phyloP scores from a whole-genome alignment of 1,284 basidiomycete species.

The Polyporus tsugae region DNA sequence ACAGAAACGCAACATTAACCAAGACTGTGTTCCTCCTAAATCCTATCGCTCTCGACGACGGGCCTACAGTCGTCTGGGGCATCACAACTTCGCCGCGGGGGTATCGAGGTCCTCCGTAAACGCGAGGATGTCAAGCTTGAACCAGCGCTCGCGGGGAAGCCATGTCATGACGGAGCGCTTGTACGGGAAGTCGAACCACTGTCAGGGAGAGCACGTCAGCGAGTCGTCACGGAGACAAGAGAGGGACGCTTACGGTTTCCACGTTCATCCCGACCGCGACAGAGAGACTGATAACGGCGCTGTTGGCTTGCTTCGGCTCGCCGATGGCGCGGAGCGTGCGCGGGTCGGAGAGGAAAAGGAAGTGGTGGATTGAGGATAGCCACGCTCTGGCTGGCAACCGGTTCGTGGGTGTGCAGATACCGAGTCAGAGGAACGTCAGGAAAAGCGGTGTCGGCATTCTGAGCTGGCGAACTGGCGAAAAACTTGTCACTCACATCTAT shows the following conservation, averaged over 20 bases:
- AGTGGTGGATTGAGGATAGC: constrained; percentile 55
- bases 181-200: constrained; percentile 47
- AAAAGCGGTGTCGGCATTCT: not conserved
- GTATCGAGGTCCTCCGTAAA: constrained; percentile 22
- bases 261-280: constrained; percentile 33
- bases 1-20: not conserved
- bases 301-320: constrained; percentile 53
- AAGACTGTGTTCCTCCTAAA: no score
- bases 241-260: constrained; percentile 26
- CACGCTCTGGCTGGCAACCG: constrained; percentile 50
- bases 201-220: constrained; percentile 24
- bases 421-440: constrained; percentile 4
- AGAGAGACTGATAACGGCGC: constrained; percentile 43
- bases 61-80: not conserved
- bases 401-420: not conserved
- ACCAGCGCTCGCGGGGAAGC: constrained; percentile 43
- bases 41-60: not conserved
- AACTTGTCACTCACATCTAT: constrained; percentile 45
- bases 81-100: constrained; percentile 5
- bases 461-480: not conserved
- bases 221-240: not conserved
- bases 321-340: constrained; percentile 55
- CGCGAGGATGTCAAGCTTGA: constrained; percentile 40
- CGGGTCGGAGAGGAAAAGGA: constrained; percentile 57
- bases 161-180: constrained; percentile 42